Evolutionary conservation across 345 rosid genomes (phyloP).

Genomic region (Citrus maxima): DNA sequence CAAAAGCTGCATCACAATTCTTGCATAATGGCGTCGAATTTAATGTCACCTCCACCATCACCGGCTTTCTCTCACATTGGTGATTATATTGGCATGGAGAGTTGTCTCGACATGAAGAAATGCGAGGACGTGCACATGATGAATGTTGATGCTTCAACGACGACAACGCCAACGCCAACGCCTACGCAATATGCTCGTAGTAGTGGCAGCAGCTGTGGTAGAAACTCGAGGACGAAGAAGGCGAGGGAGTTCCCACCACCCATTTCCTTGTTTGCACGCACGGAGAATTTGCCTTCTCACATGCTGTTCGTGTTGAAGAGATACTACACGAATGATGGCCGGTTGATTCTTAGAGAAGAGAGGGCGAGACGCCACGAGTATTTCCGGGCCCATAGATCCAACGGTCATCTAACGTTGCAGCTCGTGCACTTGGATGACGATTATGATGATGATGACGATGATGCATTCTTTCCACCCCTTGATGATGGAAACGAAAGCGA

Average conservation of each 20-base stretch:
- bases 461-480: slow-evolving; percentile 2
- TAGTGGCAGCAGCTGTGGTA: neutral
- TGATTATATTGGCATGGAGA: slow-evolving; percentile 81
- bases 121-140: slow-evolving; percentile 12
- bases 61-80: slow-evolving; percentile 37
- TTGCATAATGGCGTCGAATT: slow-evolving; percentile 21
- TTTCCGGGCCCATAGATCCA: slow-evolving; percentile 53
- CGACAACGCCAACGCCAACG: too few species aligned
- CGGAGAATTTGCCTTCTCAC: slow-evolving; percentile 42
- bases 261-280: slow-evolving; percentile 52
- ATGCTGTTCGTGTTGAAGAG: slow-evolving; percentile 72
- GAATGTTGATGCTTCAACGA: neutral
- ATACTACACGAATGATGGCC: slow-evolving; percentile 60
- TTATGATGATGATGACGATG: neutral
- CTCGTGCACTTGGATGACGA: slow-evolving; percentile 42
- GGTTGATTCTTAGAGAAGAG: slow-evolving; percentile 62
- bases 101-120: slow-evolving; percentile 56
- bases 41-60: slow-evolving; percentile 26
- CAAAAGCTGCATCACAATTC: slow-evolving; percentile 7
- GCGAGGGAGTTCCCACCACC: slow-evolving; percentile 68
- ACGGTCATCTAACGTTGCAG: slow-evolving; percentile 71
- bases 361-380: slow-evolving; percentile 64
- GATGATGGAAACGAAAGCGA: neutral
- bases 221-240: slow-evolving; percentile 13
- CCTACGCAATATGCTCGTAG: neutral